Base-by-base conservation (phyloP, 1,139 yeast genomes). In the Taphrina confusa region DNA sequence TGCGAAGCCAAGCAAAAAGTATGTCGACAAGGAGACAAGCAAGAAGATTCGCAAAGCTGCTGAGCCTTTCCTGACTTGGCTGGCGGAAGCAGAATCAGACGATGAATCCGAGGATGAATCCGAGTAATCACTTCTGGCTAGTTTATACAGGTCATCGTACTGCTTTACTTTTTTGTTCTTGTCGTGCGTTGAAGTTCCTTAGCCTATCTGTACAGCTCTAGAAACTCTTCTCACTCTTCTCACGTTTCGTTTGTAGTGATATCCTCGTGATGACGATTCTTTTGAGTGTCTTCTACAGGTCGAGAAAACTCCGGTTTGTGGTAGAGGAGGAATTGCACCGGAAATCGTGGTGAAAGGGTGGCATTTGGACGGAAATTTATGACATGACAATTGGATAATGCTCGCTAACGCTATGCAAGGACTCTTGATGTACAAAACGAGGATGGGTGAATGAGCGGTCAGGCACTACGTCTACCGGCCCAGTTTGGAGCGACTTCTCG, bases 1-100 rank as follows among this genome's bases (percentile, higher is more conserved):
- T 67, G 81, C 92, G 61, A 90, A 89, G 74, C 90, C 89, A 51
- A 87, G 96, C 57, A 90, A 90, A 78, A 91, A 90, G 75, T 92
- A 86, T 69, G 97, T 91, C 63, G 88, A 95, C 65, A 92, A 91
- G 77, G 96, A 90, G 57, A 80, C 83, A 49, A 86, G 95, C 58
- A 91, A 91, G 77, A 91, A 89, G 80, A 96, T 92, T 60, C 87
- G 97, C 75, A 88, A 85, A 75, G 95, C 96, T 51, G 97, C 97
- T 64, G 90, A 89, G 76, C 96, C 97, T 42, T 92, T 92, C 76
- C 77, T 92, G 66, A 84, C 86, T 68, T 92, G 98, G 98, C 82
- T 92, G 67, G 85, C 89, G 71, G 92, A 87, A 74, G 97, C 98
- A 63, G 97, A 90, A 66, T 87, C 85, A 68, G 92, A 85, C 65